Conservation (phyloP, 129 eudicot species). For the carrot (Daucus carota) region DNA sequence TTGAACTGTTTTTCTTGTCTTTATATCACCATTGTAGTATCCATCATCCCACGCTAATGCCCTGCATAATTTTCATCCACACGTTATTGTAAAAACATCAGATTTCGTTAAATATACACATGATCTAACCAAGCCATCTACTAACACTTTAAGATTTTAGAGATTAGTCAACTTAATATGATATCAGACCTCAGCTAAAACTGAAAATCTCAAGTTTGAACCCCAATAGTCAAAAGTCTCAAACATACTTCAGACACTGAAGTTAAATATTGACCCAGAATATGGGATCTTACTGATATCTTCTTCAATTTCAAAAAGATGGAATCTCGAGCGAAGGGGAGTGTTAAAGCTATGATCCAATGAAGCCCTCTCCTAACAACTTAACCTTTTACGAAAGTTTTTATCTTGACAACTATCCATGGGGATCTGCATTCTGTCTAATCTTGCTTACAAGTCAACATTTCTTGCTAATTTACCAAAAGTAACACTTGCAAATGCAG, state of each 20-base stretch:
- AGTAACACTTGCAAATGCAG: neutral
- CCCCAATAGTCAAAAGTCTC: neutral
- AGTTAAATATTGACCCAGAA: neutral
- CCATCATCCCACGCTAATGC: slow-evolving; percentile 84
- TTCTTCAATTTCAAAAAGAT: neutral
- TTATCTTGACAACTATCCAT: neutral
- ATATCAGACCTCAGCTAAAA: neutral
- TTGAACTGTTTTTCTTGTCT: slow-evolving; percentile 78
- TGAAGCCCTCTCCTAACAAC: neutral
- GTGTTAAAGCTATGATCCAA: neutral
- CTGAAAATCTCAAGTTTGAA: neutral
- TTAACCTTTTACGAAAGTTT: neutral
- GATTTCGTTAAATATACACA: neutral
- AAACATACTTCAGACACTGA: neutral
- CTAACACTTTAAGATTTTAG: neutral
- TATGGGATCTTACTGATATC: neutral
- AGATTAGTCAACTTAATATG: neutral
- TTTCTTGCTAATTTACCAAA: neutral
- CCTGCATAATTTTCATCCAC: slow-evolving; percentile 19
- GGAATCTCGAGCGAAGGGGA: neutral
- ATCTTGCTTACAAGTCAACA: neutral
- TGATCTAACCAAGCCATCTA: neutral
- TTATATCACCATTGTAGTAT: slow-evolving; percentile 86
- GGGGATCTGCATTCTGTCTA: neutral
- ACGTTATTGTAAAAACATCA: neutral